Evolutionary conservation across 495 filamentous ascomycete genomes (phyloP).

Genomic region (Tuber melanosporum): DNA sequence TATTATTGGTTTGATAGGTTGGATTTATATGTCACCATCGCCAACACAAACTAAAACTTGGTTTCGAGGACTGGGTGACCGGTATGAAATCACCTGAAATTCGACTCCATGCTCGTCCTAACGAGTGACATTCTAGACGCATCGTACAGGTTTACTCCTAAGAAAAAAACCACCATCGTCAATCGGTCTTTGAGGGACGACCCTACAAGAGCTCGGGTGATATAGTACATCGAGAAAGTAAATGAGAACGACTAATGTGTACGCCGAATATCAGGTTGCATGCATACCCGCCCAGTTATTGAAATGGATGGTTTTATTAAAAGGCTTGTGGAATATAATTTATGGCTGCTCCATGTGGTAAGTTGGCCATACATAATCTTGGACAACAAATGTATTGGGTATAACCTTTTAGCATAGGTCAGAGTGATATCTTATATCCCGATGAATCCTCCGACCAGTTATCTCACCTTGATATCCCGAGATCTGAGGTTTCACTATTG

Average conservation of each 20-base stretch:
- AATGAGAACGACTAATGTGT: neutral
- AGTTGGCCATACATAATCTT: too few relatives aligned
- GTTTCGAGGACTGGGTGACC: too few relatives aligned
- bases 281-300: conserved; percentile 57
- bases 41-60: too few relatives aligned
- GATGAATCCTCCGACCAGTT: too few relatives aligned
- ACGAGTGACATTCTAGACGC: neutral
- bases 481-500: too few relatives aligned
- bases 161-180: conserved; percentile 63
- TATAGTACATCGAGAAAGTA: conserved; percentile 48
- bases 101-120: neutral
- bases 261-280: conserved; percentile 33
- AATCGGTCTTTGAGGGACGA: conserved; percentile 68
- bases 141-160: conserved; percentile 51
- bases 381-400: too few relatives aligned
- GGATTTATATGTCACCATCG: too few relatives aligned
- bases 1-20: too few relatives aligned
- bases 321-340: conserved; percentile 58
- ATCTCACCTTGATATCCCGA: too few relatives aligned
- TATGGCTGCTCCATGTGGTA: conserved; percentile 52
- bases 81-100: too few relatives aligned
- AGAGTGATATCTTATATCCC: too few relatives aligned
- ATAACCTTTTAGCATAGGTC: too few relatives aligned
- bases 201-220: conserved; percentile 50
- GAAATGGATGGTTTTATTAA: conserved; percentile 54